Evolutionary conservation across 2,329 filamentous ascomycete genomes (phyloP), one percentile per base, ranked within the genome.

Genomic region (Nigrospora osmanthi): DNA sequence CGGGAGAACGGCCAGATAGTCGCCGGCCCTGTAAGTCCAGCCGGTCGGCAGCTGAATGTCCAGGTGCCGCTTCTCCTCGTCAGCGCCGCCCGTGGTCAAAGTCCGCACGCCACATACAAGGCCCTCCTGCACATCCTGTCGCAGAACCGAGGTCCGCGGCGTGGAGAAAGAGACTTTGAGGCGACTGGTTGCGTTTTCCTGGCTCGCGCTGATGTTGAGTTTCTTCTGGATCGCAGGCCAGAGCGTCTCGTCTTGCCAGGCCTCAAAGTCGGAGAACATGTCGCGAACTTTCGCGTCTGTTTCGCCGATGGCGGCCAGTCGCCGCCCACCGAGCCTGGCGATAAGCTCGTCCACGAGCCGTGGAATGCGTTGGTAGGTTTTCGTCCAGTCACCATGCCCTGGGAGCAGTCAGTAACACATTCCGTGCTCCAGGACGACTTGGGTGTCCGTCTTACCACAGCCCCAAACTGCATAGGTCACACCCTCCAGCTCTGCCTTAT

Each of bases 1-100:
- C 0, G 87, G 87, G 1, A 89, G 68, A 3, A 89, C 70, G 0
- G 84, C 83, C 1, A 91, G 73, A 58, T 93, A 91, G 57, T 91
- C 87, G 13, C 87, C 87, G 2, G 83, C 76, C 35, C 76, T 73
- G 63, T 90, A 91, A 0, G 71, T 73, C 69, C 80, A 72, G 42
- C 75, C 77, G 0, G 71, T 75, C 0, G 87, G 86, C 1, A 91
- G 70, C 48, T 79, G 75, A 32, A 89, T 78, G 50, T 80, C 79
- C 16, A 88, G 75, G 49, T 83, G 74, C 19, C 77, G 75, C 68
- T 88, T 89, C 34, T 17, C 40, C 32, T 34, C 32, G 2, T 67
- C 66, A 0, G 77, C 67, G 23, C 69, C 72, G 0, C 66, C 71
- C 1, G 67, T 63, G 1, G 74, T 80, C 32, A 87, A 65, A 0